A percentile compares a stretch with the other conserved stretches of the same genome.
Conservation (phyloP, 2,329 filamentous ascomycete genomes). For the Dryadomyces quercivorus region DNA sequence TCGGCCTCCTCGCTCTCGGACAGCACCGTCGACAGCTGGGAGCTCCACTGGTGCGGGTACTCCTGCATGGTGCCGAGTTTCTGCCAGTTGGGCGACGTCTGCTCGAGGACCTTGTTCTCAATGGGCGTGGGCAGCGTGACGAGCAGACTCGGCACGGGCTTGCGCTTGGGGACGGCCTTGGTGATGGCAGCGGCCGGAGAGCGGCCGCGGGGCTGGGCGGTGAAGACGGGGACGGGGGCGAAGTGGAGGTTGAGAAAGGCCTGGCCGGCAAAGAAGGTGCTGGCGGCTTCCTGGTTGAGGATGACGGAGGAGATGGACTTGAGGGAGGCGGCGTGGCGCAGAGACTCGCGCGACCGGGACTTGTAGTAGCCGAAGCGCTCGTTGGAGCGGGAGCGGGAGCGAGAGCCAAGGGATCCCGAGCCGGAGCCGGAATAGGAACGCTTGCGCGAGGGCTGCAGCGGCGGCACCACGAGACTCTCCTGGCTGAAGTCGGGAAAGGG, state of each 20-base stretch:
- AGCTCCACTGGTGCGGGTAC: constrained; percentile 48
- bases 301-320: constrained; percentile 44
- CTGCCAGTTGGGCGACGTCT: background rate
- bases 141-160: constrained; percentile 5
- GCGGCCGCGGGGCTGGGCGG: constrained; percentile 6
- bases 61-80: constrained; percentile 16
- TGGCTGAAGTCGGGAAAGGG: constrained; percentile 40
- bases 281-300: constrained; percentile 31
- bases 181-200: background rate
- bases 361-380: constrained; percentile 38
- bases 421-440: constrained; percentile 12
- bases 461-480: constrained; percentile 47
- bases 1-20: constrained; percentile 45
- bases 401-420: too few relatives aligned
- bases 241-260: constrained; percentile 24
- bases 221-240: constrained; percentile 19
- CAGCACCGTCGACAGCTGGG: constrained; percentile 50
- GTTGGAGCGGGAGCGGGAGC: constrained; percentile 19
- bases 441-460: constrained; percentile 35
- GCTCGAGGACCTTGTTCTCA: background rate
- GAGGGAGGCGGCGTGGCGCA: constrained; percentile 15
- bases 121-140: constrained; percentile 2
- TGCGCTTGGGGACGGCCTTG: constrained; percentile 5
- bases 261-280: constrained; percentile 25
- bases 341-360: constrained; percentile 37